Evolutionary conservation across 495 filamentous ascomycete genomes (phyloP).

Genomic region (Penicillium pancosmium): DNA sequence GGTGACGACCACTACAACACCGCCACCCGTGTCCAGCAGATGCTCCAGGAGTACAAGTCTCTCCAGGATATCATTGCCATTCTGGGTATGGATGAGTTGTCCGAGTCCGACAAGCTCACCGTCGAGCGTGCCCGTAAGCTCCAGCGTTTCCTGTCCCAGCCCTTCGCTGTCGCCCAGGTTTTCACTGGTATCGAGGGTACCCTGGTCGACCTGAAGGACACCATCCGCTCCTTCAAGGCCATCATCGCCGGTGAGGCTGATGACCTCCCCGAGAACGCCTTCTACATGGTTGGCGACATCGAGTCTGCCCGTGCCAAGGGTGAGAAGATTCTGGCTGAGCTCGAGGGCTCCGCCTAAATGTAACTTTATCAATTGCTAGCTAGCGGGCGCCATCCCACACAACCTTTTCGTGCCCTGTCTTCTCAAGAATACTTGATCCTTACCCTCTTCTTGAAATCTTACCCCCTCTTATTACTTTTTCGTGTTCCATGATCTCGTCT

Average conservation of each 20-base stretch:
- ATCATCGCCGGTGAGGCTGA: conserved; percentile 96
- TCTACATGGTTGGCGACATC: conserved; percentile 98
- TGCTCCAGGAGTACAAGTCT: conserved; percentile 99
- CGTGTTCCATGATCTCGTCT: conserved; percentile 15
- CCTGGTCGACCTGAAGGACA: conserved; percentile 98
- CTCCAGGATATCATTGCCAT: conserved; percentile 99
- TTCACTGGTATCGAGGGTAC: conserved; percentile 99
- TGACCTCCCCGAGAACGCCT: conserved; percentile 91
- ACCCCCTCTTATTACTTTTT: conserved; percentile 8
- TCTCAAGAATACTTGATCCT: conserved; percentile 13
- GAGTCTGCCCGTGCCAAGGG: conserved; percentile 93
- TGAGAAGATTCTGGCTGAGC: conserved; percentile 98
- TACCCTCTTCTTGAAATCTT: conserved; percentile 25
- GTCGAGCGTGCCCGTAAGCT: conserved; percentile 99
- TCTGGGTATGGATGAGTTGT: conserved; percentile 99
- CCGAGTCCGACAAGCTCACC: conserved; percentile 97
- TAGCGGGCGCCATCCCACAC: conserved; percentile 19
- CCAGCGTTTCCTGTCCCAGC: conserved; percentile 98
- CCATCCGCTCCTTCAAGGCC: conserved; percentile 94
- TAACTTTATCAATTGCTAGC: conserved; percentile 46
- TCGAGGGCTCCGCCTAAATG: conserved; percentile 72
- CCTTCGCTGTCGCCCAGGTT: conserved; percentile 97
- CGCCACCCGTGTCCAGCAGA: conserved; percentile 94
- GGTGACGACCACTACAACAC: conserved; percentile 97
- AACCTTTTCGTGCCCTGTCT: conserved; percentile 6